Evolutionary conservation across 31 red algal genomes (phyloP).

Genomic region (Endocladia muricata): DNA sequence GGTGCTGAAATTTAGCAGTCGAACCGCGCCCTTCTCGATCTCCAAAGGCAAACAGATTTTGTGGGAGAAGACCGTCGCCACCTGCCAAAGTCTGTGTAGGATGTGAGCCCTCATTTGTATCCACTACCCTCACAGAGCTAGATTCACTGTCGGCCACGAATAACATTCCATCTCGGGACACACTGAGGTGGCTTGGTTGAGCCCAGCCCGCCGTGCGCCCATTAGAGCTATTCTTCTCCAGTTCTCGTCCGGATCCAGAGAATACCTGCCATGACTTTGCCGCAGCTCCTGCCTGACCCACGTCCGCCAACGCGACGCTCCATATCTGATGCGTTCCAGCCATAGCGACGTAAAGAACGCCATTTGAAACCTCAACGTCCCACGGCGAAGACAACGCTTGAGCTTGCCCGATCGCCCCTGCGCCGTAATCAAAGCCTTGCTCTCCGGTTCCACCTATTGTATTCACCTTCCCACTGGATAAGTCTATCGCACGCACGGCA

Average conservation of each 20-base stretch:
- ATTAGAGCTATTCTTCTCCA: slow-evolving; percentile 61
- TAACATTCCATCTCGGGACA: slow-evolving; percentile 25
- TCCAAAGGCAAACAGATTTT: slow-evolving; percentile 92
- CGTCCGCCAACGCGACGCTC: slow-evolving; percentile 35
- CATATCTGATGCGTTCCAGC: slow-evolving; percentile 92
- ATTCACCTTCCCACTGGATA: slow-evolving; percentile 40
- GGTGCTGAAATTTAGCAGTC: slow-evolving; percentile 76
- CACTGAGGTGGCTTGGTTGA: slow-evolving; percentile 70
- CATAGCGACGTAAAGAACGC: slow-evolving; percentile 68
- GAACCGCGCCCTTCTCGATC: slow-evolving; percentile 83
- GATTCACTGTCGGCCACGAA: slow-evolving; percentile 91
- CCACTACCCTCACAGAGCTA: slow-evolving; percentile 73
- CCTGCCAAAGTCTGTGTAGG: slow-evolving; percentile 86
- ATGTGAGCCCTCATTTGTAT: slow-evolving; percentile 18
- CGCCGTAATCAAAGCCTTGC: slow-evolving; percentile 76
- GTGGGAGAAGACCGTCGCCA: slow-evolving; percentile 83
- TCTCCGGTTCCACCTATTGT: slow-evolving; percentile 74
- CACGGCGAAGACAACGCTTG: slow-evolving; percentile 71
- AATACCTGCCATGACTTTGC: slow-evolving; percentile 54
- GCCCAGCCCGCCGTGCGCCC: slow-evolving; percentile 68
- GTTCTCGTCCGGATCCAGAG: slow-evolving; percentile 75
- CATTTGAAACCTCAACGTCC: slow-evolving; percentile 57
- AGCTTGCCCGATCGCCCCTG: slow-evolving; percentile 39
- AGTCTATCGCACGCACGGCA: slow-evolving; percentile 82
- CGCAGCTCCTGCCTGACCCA: background rate